Evolutionary conservation across 345 rosid genomes (phyloP), one percentile per base, ranked within the genome.

Genomic region (Citrus cavaleriei): DNA sequence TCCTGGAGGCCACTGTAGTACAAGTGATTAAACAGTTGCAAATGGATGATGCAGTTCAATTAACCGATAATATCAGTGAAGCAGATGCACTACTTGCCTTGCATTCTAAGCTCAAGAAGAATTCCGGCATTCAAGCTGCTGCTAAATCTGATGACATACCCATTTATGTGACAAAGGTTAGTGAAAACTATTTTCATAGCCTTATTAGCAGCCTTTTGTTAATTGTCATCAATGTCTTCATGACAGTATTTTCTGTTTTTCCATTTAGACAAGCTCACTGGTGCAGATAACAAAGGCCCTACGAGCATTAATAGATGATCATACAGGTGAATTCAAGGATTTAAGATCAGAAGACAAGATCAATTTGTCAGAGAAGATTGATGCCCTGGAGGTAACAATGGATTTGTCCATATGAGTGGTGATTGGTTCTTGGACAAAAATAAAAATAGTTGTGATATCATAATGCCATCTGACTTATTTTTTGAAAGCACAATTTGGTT

Each of bases 101-200:
- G 85, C 98, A 90, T 57, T 86, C 97, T 25, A 93, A 90, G 90
- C 88, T 93, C 68, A 91, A 90, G 85, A 95, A 95, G 87, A 93
- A 95, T 88, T 82, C 93, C 10, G 84, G 84, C 75, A 89, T 93
- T 78, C 93, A 93, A 79, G 90, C 94, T 77, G 92, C 90, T 59
- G 95, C 92, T 46, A 84, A 84, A 86, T 86, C 93, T 64, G 92
- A 82, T 38, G 85, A 83, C 79, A 91, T 90, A 80, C 97, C 98
- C 63, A 85, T 88, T 68, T 95, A 91, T 72, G 84, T 87, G 82
- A 91, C 91, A 4, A 95, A 95, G 95, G 98, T 95, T 81, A 55
- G 46, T 25, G 51, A 40, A 21, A 49, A 35, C 25, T 24, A 14
- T 27, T 67, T 61, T 42, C 6, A 79, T n/a, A 49, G 51, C 37